A percentile compares a stretch with the other conserved stretches of the same genome.
These are phyloP conservation scores for Piper longum DNA, from an alignment of 164 flowering plant species.

Conservation along the genomic window DNA sequence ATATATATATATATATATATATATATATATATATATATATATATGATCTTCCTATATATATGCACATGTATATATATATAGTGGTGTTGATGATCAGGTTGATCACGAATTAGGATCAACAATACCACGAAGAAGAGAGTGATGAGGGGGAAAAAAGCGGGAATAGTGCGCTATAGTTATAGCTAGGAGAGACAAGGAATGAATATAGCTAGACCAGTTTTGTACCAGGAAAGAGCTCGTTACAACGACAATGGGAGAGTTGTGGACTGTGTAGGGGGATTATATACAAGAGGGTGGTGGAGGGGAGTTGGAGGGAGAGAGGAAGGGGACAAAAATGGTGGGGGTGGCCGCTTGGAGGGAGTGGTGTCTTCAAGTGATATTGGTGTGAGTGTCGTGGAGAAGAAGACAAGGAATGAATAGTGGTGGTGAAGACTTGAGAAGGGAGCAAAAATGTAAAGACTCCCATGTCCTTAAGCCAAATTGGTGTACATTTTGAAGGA, in stretches of 20 bases:
- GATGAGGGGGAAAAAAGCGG: not conserved
- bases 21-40: conserved; percentile 10
- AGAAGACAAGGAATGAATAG: conserved; percentile 27
- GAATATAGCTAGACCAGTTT: not conserved
- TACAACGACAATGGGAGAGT: not conserved
- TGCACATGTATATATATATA: not conserved
- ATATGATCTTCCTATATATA: not conserved
- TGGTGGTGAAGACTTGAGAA: not conserved
- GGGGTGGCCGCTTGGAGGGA: conserved; percentile 9
- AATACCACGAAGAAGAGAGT: too few species aligned
- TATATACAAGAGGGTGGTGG: not conserved
- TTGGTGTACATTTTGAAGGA: too few species aligned
- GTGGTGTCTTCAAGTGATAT: conserved; percentile 23
- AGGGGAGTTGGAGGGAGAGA: not conserved
- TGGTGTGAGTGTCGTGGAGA: conserved; percentile 20
- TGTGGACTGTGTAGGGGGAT: not conserved
- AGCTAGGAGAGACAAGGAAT: not conserved
- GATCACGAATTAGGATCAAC: not conserved
- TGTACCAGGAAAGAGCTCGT: not conserved
- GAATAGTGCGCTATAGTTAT: not conserved
- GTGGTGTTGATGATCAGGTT: not conserved
- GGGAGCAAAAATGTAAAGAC: conserved; percentile 22
- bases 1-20: too few species aligned
- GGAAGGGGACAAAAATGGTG: conserved; percentile 20
- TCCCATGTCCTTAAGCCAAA: conserved; percentile 27